phyloP scores from a whole-genome alignment of 495 filamentous ascomycete species.

The Aspergillus ellipticus region DNA sequence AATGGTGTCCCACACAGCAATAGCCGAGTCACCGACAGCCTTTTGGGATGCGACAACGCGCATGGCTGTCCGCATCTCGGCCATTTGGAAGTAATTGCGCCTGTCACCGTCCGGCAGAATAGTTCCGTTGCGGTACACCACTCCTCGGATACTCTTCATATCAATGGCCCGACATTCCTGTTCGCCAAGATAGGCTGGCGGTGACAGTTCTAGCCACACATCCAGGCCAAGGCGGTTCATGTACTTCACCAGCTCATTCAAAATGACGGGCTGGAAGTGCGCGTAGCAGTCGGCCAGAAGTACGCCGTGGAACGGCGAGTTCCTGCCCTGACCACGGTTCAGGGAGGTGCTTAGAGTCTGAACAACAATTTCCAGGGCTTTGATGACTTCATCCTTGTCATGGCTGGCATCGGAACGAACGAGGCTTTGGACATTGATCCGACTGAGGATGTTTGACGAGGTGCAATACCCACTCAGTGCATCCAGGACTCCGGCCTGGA shows the following conservation, averaged over 20 bases:
- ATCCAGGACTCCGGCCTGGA: conserved; percentile 31
- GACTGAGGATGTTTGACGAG: conserved; percentile 22
- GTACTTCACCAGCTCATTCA: conserved; percentile 12
- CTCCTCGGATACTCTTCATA: conserved; percentile 15
- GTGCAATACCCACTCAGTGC: conserved; percentile 23
- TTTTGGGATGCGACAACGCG: conserved; percentile 16
- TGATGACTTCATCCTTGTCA: conserved; percentile 9
- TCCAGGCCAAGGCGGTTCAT: conserved; percentile 13
- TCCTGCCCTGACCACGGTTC: not conserved
- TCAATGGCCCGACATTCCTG: conserved; percentile 11
- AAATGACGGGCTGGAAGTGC: conserved; percentile 12
- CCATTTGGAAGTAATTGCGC: conserved; percentile 19
- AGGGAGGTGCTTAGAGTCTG: not conserved
- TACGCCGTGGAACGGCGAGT: conserved; percentile 9
- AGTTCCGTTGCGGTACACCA: conserved; percentile 17
- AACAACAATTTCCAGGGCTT: not conserved
- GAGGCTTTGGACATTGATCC: conserved; percentile 22
- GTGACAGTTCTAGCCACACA: conserved; percentile 15
- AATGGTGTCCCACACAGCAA: conserved; percentile 17
- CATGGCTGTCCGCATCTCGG: conserved; percentile 15
- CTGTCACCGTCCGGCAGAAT: conserved; percentile 14
- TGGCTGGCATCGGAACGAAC: conserved; percentile 5
- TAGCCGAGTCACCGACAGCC: conserved; percentile 11
- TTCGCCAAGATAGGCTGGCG: conserved; percentile 8
- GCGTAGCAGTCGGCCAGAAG: conserved; percentile 11